A percentile compares a stretch with the other conserved stretches of the same genome.
Evolutionary conservation across 495 filamentous ascomycete genomes (phyloP).

Genomic region (Xylaria flabelliformis): DNA sequence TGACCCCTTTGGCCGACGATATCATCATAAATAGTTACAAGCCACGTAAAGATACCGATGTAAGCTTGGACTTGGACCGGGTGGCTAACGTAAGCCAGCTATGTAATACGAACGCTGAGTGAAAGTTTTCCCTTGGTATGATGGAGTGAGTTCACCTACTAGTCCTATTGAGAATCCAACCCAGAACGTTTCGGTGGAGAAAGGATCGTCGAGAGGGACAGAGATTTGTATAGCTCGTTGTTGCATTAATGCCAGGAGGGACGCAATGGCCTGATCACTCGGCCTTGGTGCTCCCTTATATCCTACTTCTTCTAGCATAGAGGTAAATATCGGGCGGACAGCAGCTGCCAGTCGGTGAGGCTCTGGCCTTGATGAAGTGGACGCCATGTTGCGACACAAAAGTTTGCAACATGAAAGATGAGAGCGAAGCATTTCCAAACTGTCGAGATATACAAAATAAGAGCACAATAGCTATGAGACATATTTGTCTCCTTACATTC

Average conservation of each 20-base stretch:
- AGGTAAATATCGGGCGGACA: slow-evolving; percentile 4
- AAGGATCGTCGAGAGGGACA: background rate
- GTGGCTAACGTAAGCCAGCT: background rate
- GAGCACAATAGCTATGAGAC: too few relatives aligned
- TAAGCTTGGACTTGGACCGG: slow-evolving; percentile 18
- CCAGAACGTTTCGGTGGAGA: background rate
- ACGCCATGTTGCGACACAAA: slow-evolving; percentile 1
- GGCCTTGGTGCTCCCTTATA: slow-evolving; percentile 18
- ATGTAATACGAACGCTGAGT: background rate
- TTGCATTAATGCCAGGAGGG: background rate
- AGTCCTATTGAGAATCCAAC: background rate
- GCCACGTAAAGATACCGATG: slow-evolving; percentile 20
- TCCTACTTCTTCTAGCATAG: slow-evolving; percentile 18
- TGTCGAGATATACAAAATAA: too few relatives aligned
- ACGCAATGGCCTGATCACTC: background rate
- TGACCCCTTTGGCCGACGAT: slow-evolving; percentile 23
- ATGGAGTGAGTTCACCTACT: background rate
- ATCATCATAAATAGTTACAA: slow-evolving; percentile 21
- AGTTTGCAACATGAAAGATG: background rate
- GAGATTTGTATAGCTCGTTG: background rate
- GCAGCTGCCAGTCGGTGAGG: background rate
- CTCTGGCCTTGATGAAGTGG: background rate
- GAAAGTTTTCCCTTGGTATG: background rate
- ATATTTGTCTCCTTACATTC: too few relatives aligned
- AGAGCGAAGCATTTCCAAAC: background rate